Evolutionary conservation across 1,284 basidiomycete species (phyloP).

Genomic region (Boletus smithii): DNA sequence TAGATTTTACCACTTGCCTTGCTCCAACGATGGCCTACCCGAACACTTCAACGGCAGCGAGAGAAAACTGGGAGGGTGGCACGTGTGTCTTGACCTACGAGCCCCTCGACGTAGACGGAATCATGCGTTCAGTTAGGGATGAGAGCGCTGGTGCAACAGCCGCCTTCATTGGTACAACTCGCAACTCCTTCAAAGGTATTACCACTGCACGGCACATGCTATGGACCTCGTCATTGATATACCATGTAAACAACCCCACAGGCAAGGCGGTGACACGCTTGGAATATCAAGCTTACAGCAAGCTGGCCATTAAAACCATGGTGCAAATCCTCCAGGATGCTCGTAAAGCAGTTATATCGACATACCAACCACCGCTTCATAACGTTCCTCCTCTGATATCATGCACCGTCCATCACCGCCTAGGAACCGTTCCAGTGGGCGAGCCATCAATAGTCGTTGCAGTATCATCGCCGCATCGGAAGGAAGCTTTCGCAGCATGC

Average conservation of each 20-base stretch:
- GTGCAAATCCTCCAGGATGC: slow-evolving; percentile 52
- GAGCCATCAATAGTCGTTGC: slow-evolving; percentile 83
- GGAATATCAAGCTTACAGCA: slow-evolving; percentile 82
- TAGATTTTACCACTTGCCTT: not conserved
- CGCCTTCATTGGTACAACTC: slow-evolving; percentile 71
- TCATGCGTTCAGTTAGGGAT: slow-evolving; percentile 59
- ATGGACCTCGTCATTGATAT: slow-evolving; percentile 4
- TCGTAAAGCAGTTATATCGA: slow-evolving; percentile 41
- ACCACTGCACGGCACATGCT: not conserved
- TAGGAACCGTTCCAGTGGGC: slow-evolving; percentile 75
- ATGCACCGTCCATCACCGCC: slow-evolving; percentile 71
- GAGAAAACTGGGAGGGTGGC: slow-evolving; percentile 45
- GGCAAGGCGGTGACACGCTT: slow-evolving; percentile 70
- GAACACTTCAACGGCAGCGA: slow-evolving; percentile 46
- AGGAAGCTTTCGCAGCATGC: slow-evolving; percentile 76
- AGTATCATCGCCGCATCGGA: slow-evolving; percentile 82
- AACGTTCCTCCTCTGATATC: slow-evolving; percentile 42
- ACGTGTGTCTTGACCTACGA: slow-evolving; percentile 60
- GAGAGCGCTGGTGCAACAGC: slow-evolving; percentile 69
- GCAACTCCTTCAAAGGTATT: slow-evolving; percentile 57
- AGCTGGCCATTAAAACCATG: slow-evolving; percentile 80
- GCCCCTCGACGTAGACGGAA: slow-evolving; percentile 52
- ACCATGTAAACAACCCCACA: slow-evolving; percentile 30
- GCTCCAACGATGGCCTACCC: slow-evolving; percentile 23
- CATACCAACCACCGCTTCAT: slow-evolving; percentile 38